Evolutionary conservation across 345 rosid genomes (phyloP).

Genomic region (Combretum micranthum): DNA sequence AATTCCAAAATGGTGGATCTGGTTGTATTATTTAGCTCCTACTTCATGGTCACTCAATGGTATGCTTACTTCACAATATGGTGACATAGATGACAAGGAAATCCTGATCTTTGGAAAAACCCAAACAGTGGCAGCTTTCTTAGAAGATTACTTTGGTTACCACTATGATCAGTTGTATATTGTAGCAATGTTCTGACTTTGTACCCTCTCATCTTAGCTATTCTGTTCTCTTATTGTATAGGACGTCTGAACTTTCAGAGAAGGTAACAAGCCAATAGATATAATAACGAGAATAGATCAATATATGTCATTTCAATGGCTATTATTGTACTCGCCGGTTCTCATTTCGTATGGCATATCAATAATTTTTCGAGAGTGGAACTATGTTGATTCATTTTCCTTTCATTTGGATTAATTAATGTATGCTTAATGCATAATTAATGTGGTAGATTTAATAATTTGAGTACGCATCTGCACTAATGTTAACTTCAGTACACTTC

Average conservation of each 20-base stretch:
- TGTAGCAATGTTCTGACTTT: conserved; percentile 29
- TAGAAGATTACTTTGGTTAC: conserved; percentile 54
- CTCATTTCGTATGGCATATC: too few relatives aligned
- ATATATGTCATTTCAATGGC: background rate
- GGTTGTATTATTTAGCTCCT: conserved; percentile 57
- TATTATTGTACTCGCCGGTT: too few relatives aligned
- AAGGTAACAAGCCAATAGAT: conserved; percentile 23
- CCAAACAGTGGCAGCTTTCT: conserved; percentile 31
- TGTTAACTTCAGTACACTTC: too few relatives aligned
- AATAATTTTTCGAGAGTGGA: too few relatives aligned
- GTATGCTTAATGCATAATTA: too few relatives aligned
- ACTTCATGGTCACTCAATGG: conserved; percentile 67
- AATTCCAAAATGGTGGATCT: conserved; percentile 84
- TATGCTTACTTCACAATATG: conserved; percentile 65
- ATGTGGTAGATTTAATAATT: too few relatives aligned
- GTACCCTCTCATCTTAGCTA: conserved; percentile 48
- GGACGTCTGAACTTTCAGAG: conserved; percentile 51
- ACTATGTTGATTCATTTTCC: too few relatives aligned
- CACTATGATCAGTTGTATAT: conserved; percentile 26
- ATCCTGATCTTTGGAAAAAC: conserved; percentile 42
- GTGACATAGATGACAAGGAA: conserved; percentile 41
- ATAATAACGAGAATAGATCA: background rate
- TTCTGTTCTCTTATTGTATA: conserved; percentile 45
- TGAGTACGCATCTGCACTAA: too few relatives aligned
- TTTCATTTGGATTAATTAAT: too few relatives aligned